Evolutionary conservation across 2,329 filamentous ascomycete species (phyloP).

Genomic region (Aspergillus pseudoviridinutans): DNA sequence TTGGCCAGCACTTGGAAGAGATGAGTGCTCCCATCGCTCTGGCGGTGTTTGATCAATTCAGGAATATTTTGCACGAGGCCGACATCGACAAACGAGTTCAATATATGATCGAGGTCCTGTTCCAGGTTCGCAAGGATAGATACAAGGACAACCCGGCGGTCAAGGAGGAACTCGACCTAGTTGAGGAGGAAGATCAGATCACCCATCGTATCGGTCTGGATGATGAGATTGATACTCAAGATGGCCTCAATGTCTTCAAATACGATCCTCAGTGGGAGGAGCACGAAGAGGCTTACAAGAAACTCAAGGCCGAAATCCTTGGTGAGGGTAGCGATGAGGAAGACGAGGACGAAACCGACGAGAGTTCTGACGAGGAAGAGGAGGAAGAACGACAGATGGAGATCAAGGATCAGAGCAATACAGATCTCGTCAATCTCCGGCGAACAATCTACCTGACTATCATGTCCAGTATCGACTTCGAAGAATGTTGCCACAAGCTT

Average conservation of each 20-base stretch:
- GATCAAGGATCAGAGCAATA: slow-evolving; percentile 97
- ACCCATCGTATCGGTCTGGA: slow-evolving; percentile 82
- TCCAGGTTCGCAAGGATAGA: slow-evolving; percentile 91
- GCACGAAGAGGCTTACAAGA: slow-evolving; percentile 85
- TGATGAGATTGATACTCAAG: slow-evolving; percentile 78
- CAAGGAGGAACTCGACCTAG: slow-evolving; percentile 87
- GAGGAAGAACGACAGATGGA: slow-evolving; percentile 81
- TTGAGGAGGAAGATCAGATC: slow-evolving; percentile 97
- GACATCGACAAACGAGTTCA: slow-evolving; percentile 98
- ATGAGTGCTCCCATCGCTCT: slow-evolving; percentile 87
- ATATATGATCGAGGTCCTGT: slow-evolving; percentile 98
- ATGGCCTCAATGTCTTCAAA: slow-evolving; percentile 92
- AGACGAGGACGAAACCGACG: slow-evolving; percentile 57
- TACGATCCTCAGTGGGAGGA: slow-evolving; percentile 85
- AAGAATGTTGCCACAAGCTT: slow-evolving; percentile 95
- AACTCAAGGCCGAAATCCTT: slow-evolving; percentile 86
- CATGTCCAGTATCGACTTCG: slow-evolving; percentile 92
- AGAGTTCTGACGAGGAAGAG: slow-evolving; percentile 66
- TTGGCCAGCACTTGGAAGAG: slow-evolving; percentile 90
- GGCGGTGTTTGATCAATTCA: slow-evolving; percentile 91
- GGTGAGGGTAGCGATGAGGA: slow-evolving; percentile 87
- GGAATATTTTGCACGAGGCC: slow-evolving; percentile 91
- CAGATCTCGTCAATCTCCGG: slow-evolving; percentile 87
- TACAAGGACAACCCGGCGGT: slow-evolving; percentile 93
- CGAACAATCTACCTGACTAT: slow-evolving; percentile 96